A percentile compares a stretch with the other conserved stretches of the same genome.
These are phyloP conservation scores for thale cress (Arabidopsis thaliana) DNA, from an alignment of 345 rosid species.

Conservation along the genomic window TAIR10.1 NC_003070.9:19641001-19641500, in stretches of 20 bases:
- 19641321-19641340: constrained; percentile 64
- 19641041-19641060: constrained; percentile 55
- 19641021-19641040: constrained; percentile 38
- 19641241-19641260: constrained; percentile 71
- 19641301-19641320: constrained; percentile 83
- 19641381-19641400: not conserved
- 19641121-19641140: constrained; percentile 68
- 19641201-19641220: constrained; percentile 45
- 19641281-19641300: constrained; percentile 70
- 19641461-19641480: constrained; percentile 38
- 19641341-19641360: constrained; percentile 41
- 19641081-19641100: constrained; percentile 36
- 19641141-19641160: constrained; percentile 54
- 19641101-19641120: constrained; percentile 72
- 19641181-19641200: not conserved
- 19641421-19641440: not conserved
- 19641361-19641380: constrained; percentile 34
- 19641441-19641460: constrained; percentile 29
- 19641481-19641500: constrained; percentile 42
- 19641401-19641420: not conserved
- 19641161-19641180: not conserved
- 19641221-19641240: constrained; percentile 66
- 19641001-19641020: constrained; percentile 55
- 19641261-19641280: constrained; percentile 56
- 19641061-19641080: constrained; percentile 37